Evolutionary conservation across 2,329 filamentous ascomycete species (phyloP).

Genomic region (Cladosporium sp.): DNA sequence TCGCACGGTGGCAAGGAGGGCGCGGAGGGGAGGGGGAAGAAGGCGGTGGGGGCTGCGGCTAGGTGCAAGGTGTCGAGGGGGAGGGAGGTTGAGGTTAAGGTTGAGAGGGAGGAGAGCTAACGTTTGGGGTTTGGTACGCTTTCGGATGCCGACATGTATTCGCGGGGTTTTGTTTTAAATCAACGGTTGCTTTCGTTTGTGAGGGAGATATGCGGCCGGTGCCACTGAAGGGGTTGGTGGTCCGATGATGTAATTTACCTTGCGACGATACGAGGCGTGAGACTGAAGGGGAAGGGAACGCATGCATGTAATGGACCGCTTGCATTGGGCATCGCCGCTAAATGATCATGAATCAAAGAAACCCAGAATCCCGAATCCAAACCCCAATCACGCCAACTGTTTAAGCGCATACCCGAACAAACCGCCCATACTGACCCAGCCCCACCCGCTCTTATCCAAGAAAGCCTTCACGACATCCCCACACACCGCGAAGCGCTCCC

Average conservation of each 20-base stretch:
- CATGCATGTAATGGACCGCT: not conserved
- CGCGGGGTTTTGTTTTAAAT: too few species aligned
- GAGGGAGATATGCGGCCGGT: too few species aligned
- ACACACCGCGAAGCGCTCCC: conserved; percentile 67
- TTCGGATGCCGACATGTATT: too few species aligned
- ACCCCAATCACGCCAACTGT: conserved; percentile 3
- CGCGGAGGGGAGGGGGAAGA: conserved; percentile 2
- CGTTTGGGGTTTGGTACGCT: too few species aligned
- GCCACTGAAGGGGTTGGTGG: not conserved
- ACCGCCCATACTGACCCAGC: conserved; percentile 43
- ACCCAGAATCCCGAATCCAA: not conserved
- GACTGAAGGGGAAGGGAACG: not conserved
- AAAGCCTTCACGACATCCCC: conserved; percentile 64
- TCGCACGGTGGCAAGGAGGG: not conserved
- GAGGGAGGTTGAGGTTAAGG: not conserved
- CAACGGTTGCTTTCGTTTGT: too few species aligned
- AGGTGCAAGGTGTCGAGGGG: not conserved
- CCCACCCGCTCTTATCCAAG: conserved; percentile 33
- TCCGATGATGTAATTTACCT: too few species aligned
- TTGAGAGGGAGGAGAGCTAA: not conserved
- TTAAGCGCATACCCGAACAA: conserved; percentile 40
- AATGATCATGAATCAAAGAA: not conserved
- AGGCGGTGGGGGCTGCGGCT: conserved; percentile 4
- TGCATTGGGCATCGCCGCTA: not conserved
- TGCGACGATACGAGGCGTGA: not conserved